Conservation (phyloP, 2,329 filamentous ascomycete species). For the Apiospora saccharicola region DNA sequence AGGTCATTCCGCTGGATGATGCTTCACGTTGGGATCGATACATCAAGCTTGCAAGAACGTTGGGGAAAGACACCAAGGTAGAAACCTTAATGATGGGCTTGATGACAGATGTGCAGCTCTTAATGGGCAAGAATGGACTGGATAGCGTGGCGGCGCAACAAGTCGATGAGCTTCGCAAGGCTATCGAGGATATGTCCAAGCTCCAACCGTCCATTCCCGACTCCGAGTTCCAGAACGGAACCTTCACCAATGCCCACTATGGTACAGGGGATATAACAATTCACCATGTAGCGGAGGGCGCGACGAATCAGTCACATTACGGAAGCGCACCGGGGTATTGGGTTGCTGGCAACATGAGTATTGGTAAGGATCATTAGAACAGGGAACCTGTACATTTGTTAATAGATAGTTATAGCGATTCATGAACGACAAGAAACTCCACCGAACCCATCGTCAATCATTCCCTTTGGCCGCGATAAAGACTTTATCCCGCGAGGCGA, state of each 20-base stretch:
- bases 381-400: too few species aligned
- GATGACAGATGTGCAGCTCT: not conserved
- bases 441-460: constrained; percentile 18
- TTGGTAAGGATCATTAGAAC: not conserved
- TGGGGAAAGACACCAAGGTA: not conserved
- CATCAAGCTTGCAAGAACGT: not conserved
- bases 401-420: too few species aligned
- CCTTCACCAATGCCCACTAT: not conserved
- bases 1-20: not conserved
- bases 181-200: not conserved
- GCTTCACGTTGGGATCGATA: not conserved
- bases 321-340: too few species aligned
- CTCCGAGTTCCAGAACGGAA: not conserved
- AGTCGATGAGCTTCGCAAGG: not conserved
- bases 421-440: constrained; percentile 22
- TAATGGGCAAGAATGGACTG: not conserved
- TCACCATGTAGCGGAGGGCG: too few species aligned
- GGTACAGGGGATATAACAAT: too few species aligned
- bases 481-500: constrained; percentile 24
- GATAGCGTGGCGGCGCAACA: not conserved
- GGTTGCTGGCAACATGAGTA: too few species aligned
- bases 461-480: constrained; percentile 26
- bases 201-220: not conserved
- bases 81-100: not conserved
- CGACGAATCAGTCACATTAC: too few species aligned